phyloP scores from a whole-genome alignment of 352 stramenopile species.

The Phytophthora podocarpi region DNA sequence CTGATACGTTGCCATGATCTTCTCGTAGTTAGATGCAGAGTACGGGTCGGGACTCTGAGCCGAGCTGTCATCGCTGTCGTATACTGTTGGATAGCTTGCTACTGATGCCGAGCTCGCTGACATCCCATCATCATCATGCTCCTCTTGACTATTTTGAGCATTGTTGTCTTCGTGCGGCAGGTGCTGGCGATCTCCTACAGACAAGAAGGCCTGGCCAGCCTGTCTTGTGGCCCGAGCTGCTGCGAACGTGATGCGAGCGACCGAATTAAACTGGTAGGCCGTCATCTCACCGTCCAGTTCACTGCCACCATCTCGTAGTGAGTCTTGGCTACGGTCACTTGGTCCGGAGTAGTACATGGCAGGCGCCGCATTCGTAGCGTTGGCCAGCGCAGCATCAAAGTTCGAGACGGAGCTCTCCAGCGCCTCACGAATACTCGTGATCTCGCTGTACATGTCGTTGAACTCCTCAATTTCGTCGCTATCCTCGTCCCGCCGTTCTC shows the following conservation, averaged over 20 bases:
- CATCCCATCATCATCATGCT: conserved; percentile 13
- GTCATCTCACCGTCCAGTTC: conserved; percentile 43
- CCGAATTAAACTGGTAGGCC: conserved; percentile 57
- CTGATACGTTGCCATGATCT: conserved; percentile 55
- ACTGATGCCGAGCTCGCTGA: conserved; percentile 39
- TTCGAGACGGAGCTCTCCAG: conserved; percentile 57
- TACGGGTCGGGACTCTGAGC: conserved; percentile 51
- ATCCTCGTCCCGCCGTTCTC: conserved; percentile 40
- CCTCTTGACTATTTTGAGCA: conserved; percentile 16
- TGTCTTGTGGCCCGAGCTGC: conserved; percentile 57
- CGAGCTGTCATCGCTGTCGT: conserved; percentile 35
- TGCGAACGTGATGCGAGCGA: conserved; percentile 71
- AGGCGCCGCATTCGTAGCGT: conserved; percentile 41
- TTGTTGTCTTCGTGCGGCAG: conserved; percentile 7
- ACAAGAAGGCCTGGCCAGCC: conserved; percentile 64
- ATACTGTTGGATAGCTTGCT: conserved; percentile 42
- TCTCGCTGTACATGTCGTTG: conserved; percentile 61
- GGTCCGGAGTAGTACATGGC: conserved; percentile 42
- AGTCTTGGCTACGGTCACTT: conserved; percentile 32
- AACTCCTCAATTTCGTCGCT: conserved; percentile 37
- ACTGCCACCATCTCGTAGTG: conserved; percentile 5
- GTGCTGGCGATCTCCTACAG: conserved; percentile 34
- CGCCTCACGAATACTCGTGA: conserved; percentile 58
- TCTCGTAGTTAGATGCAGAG: conserved; percentile 64
- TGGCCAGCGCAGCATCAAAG: conserved; percentile 52